phyloP scores from a whole-genome alignment of 2,329 filamentous ascomycete species.

The Penicillium sp. region DNA sequence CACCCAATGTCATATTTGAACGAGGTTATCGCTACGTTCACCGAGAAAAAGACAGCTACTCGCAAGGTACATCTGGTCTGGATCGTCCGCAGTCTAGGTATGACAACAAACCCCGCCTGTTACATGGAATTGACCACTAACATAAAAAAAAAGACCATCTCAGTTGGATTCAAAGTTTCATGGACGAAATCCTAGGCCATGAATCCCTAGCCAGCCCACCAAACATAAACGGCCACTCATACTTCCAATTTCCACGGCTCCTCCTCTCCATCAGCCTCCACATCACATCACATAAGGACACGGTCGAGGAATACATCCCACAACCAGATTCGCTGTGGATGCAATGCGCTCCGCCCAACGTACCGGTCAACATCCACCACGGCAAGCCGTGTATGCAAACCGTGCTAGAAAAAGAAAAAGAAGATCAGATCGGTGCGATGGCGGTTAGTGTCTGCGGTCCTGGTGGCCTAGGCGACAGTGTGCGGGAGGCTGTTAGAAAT shows the following conservation, averaged over 20 bases:
- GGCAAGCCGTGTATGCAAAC: slow-evolving; percentile 31
- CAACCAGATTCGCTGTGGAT: slow-evolving; percentile 29
- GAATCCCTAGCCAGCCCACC: slow-evolving; percentile 23
- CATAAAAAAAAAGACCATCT: slow-evolving; percentile 29
- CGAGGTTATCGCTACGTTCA: slow-evolving; percentile 30
- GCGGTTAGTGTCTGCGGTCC: slow-evolving; percentile 43
- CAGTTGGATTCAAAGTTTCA: slow-evolving; percentile 38
- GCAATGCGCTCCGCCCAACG: slow-evolving; percentile 23
- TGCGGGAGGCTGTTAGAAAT: slow-evolving; percentile 34
- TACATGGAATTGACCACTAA: background rate
- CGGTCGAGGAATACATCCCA: slow-evolving; percentile 28
- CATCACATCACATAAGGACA: slow-evolving; percentile 27
- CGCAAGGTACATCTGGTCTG: slow-evolving; percentile 34
- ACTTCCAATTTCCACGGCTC: slow-evolving; percentile 28
- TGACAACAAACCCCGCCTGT: background rate
- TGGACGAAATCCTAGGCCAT: slow-evolving; percentile 32
- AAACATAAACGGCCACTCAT: slow-evolving; percentile 24
- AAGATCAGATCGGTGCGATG: slow-evolving; percentile 34
- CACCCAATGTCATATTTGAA: slow-evolving; percentile 38
- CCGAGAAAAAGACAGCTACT: slow-evolving; percentile 26
- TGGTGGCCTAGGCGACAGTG: slow-evolving; percentile 38
- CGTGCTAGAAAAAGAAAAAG: slow-evolving; percentile 29
- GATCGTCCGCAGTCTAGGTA: slow-evolving; percentile 37
- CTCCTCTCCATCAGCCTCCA: slow-evolving; percentile 33
- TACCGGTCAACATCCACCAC: slow-evolving; percentile 27